These are phyloP conservation scores for Berberis thunbergii DNA, from an alignment of 164 flowering plant species.

Conservation along the genomic window DNA sequence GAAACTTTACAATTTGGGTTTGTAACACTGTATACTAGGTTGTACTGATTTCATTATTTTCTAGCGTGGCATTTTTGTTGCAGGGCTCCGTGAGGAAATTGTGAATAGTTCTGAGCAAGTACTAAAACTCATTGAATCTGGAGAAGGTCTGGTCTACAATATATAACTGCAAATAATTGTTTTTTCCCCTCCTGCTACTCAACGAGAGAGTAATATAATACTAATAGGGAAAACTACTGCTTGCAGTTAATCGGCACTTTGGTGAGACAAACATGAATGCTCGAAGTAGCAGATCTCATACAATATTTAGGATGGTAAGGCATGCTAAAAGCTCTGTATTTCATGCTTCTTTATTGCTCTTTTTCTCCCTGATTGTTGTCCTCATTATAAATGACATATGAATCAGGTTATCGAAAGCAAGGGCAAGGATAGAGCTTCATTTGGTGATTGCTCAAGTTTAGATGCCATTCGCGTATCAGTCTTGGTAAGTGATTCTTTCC, in stretches of 20 bases:
- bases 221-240: neutral
- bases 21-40: neutral
- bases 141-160: constrained; percentile 61
- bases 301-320: constrained; percentile 91
- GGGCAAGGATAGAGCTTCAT: constrained; percentile 36
- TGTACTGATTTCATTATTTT: constrained; percentile 10
- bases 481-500: constrained; percentile 53
- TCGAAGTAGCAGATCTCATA: constrained; percentile 94
- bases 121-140: constrained; percentile 66
- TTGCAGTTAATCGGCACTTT: constrained; percentile 85
- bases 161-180: too few species aligned
- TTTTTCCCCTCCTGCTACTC: too few species aligned
- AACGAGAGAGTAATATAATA: neutral
- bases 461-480: constrained; percentile 95
- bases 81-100: constrained; percentile 92
- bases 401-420: constrained; percentile 91
- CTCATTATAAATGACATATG: neutral
- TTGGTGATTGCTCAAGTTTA: constrained; percentile 29
- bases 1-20: neutral
- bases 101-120: constrained; percentile 84
- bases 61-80: constrained; percentile 89
- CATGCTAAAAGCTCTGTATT: neutral
- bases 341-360: neutral
- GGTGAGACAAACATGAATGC: constrained; percentile 98
- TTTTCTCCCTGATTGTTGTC: neutral